Evolutionary conservation across 1,284 basidiomycete species (phyloP), one percentile per base, ranked within the genome.

Genomic region (Peniophora sp.): DNA sequence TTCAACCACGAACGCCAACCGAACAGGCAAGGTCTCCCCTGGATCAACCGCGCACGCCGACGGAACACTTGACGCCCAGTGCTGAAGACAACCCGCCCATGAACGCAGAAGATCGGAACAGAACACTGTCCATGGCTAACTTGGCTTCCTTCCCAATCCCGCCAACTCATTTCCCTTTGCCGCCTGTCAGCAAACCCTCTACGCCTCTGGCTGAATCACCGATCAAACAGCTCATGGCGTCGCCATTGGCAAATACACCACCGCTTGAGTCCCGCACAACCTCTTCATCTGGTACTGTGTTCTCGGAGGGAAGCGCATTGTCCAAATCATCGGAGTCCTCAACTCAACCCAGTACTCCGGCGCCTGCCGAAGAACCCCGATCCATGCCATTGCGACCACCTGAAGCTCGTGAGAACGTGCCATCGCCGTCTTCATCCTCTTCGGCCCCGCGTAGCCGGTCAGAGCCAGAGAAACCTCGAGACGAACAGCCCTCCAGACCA

Each of bases 131-230:
- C 22, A 72, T 86, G 17, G 73, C 81, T 15, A 83, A 83, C 1
- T 68, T 88, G 18, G 83, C 81, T 22, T 80, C 80, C 0, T 88
- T 88, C 62, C 85, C 85, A 17, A 64, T 74, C 2, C 85, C 85
- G 15, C 85, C 85, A 0, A 78, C 78, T 0, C 83, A 87, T 58
- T 79, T 83, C 54, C 85, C 85, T 14, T 64, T 83, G 5, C 84
- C 82, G 36, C 71, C 75, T 17, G 64, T 72, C 11, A 22, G 51
- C 42, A 54, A 52, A 35, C 55, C 48, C 22, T 47, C 54, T 3
- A 46, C 49, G 34, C 48, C 52, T 18, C 47, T 36, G 14, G 32
- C 47, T 11, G 47, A 17, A 20, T 55, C 53, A 20, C 50, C 47
- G 10, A 32, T 18, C 17, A 39, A n/a, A 24, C 50, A 47, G 3